A percentile compares a stretch with the other conserved stretches of the same genome.
Evolutionary conservation across 2,329 filamentous ascomycete genomes (phyloP).

Genomic region (Shiraia bambusicola): DNA sequence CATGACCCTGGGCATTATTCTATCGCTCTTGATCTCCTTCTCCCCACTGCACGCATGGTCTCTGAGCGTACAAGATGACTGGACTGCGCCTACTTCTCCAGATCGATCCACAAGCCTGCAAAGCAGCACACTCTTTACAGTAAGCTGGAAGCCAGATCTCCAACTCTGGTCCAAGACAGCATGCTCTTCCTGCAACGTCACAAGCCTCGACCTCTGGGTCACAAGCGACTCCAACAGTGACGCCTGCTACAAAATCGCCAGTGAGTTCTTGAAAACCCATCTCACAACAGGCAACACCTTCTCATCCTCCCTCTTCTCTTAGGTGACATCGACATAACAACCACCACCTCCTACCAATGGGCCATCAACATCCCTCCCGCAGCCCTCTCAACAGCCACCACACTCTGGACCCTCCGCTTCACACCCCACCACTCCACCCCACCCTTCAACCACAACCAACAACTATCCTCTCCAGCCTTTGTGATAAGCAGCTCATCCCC

Average conservation of each 20-base stretch:
- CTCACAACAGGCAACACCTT: neutral
- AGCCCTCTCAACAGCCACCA: conserved; percentile 10
- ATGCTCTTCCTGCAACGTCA: no score
- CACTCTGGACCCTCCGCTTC: conserved; percentile 18
- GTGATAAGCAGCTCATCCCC: conserved; percentile 10
- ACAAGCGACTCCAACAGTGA: conserved; percentile 12
- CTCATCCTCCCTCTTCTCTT: neutral
- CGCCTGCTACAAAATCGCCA: conserved; percentile 15
- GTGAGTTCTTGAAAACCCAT: conserved; percentile 3
- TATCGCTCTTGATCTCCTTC: conserved; percentile 4
- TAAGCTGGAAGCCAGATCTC: no score
- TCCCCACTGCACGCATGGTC: conserved; percentile 11
- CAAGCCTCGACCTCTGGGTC: conserved; percentile 15
- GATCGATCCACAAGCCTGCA: conserved; percentile 17
- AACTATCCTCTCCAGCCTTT: conserved; percentile 18
- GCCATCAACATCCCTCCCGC: conserved; percentile 16
- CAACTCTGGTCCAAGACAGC: no score
- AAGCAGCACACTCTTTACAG: conserved; percentile 1
- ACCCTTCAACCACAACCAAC: conserved; percentile 7
- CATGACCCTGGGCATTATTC: conserved; percentile 4
- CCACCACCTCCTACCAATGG: conserved; percentile 15
- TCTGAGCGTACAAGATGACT: conserved; percentile 18
- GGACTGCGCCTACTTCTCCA: conserved; percentile 18
- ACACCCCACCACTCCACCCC: conserved; percentile 7
- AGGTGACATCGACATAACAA: conserved; percentile 16